Evolutionary conservation across 2,329 filamentous ascomycete genomes (phyloP).

Genomic region (Arthrobotrys conoides): DNA sequence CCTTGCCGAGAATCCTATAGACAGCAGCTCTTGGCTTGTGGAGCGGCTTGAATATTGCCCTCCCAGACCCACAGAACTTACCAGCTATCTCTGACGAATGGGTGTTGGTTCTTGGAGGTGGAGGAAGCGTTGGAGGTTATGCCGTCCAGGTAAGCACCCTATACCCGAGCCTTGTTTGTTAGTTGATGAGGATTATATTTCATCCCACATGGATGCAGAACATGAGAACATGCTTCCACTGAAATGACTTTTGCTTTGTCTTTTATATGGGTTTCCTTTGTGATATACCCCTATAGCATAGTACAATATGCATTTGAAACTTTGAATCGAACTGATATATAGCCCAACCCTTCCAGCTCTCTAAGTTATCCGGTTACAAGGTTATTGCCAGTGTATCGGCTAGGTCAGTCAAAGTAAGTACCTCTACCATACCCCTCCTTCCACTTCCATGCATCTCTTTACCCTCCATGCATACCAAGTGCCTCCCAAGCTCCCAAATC

Average conservation of each 20-base stretch:
- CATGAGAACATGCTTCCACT: background rate
- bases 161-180: background rate
- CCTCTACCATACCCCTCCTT: background rate
- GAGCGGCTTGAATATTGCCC: constrained; percentile 41
- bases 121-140: constrained; percentile 54
- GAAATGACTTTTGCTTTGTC: no score
- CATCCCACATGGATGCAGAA: background rate
- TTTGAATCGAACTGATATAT: background rate
- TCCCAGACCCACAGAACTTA: constrained; percentile 49
- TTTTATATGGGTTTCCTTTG: background rate
- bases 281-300: background rate
- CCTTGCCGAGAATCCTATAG: constrained; percentile 19
- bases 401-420: constrained; percentile 43
- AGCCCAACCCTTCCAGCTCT: constrained; percentile 34
- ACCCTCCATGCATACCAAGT: background rate
- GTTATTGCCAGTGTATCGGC: constrained; percentile 53
- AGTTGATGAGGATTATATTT: background rate
- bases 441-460: background rate
- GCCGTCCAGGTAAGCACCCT: constrained; percentile 48
- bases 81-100: constrained; percentile 56
- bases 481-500: background rate
- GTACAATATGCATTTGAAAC: no score
- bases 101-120: constrained; percentile 51
- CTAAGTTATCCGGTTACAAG: constrained; percentile 57
- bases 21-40: constrained; percentile 52